phyloP scores from a whole-genome alignment of 1,139 yeast genomes.

The Suzukiozyma palmioleophila region DNA sequence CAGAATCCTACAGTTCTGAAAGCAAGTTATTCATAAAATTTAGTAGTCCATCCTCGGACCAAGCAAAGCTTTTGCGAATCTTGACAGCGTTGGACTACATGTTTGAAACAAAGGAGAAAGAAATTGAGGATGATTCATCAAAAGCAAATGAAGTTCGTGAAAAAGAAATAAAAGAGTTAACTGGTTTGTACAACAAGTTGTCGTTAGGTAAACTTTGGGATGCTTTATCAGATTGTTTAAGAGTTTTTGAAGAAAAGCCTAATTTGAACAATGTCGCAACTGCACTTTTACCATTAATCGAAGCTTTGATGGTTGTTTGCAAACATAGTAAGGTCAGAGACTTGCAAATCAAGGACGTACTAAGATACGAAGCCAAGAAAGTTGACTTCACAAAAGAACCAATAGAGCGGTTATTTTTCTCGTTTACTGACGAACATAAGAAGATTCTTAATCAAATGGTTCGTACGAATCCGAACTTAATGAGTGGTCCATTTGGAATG shows the following conservation, averaged over 20 bases:
- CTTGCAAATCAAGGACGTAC: conserved; percentile 53
- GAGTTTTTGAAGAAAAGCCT: conserved; percentile 50
- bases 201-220: conserved; percentile 83
- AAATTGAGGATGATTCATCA: conserved; percentile 9
- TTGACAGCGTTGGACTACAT: conserved; percentile 87
- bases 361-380: conserved; percentile 55
- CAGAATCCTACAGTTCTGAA: conserved; percentile 40
- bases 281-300: conserved; percentile 80
- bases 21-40: conserved; percentile 59
- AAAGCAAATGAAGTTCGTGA: conserved; percentile 10
- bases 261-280: conserved; percentile 66
- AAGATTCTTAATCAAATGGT: conserved; percentile 91
- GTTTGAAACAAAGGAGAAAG: conserved; percentile 45
- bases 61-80: conserved; percentile 78
- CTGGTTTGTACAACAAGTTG: conserved; percentile 60
- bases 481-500: conserved; percentile 96
- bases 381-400: conserved; percentile 72
- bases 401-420: conserved; percentile 73
- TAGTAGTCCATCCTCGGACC: conserved; percentile 80
- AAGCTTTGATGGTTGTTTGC: conserved; percentile 92
- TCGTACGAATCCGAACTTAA: conserved; percentile 81
- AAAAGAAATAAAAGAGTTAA: conserved; percentile 43
- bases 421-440: conserved; percentile 88
- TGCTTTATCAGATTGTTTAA: conserved; percentile 73
- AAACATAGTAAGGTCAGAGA: conserved; percentile 78